Conservation (phyloP, 1,139 yeast genomes). For the Schwanniomyces etchellsii region DNA sequence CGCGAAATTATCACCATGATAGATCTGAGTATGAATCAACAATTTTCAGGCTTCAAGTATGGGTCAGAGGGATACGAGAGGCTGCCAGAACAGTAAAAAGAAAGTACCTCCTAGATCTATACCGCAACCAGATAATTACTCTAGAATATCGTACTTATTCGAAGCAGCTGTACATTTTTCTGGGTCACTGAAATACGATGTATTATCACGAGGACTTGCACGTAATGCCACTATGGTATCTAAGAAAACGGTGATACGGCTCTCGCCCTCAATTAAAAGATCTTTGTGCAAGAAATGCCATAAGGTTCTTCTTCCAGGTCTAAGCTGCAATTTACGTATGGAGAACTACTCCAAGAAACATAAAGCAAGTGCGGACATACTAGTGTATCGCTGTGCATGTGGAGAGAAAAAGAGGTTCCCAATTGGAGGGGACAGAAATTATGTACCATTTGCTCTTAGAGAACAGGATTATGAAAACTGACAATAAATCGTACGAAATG, state of each 20-base stretch:
- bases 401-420: slow-evolving; percentile 25
- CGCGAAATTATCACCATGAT: background rate
- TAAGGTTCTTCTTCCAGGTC: slow-evolving; percentile 42
- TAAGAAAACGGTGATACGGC: slow-evolving; percentile 56
- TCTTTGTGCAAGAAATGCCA: slow-evolving; percentile 57
- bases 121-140: slow-evolving; percentile 55
- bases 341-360: slow-evolving; percentile 20
- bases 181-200: slow-evolving; percentile 15
- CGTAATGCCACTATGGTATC: slow-evolving; percentile 47
- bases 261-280: slow-evolving; percentile 59
- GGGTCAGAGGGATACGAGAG: slow-evolving; percentile 10
- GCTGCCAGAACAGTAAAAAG: slow-evolving; percentile 3
- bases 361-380: slow-evolving; percentile 25
- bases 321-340: slow-evolving; percentile 26
- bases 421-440: slow-evolving; percentile 26
- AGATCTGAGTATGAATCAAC: too few relatives aligned
- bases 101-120: slow-evolving; percentile 21
- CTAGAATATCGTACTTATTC: slow-evolving; percentile 51
- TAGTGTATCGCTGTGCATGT: slow-evolving; percentile 27
- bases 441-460: slow-evolving; percentile 16
- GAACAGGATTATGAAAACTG: too few relatives aligned
- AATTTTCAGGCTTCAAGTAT: too few relatives aligned
- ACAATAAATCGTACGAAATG: background rate
- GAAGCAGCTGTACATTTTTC: slow-evolving; percentile 39
- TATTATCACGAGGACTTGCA: slow-evolving; percentile 45